Evolutionary conservation across 768 basidiomycete species (phyloP).

Genomic region (Hebeloma cylindrosporum): DNA sequence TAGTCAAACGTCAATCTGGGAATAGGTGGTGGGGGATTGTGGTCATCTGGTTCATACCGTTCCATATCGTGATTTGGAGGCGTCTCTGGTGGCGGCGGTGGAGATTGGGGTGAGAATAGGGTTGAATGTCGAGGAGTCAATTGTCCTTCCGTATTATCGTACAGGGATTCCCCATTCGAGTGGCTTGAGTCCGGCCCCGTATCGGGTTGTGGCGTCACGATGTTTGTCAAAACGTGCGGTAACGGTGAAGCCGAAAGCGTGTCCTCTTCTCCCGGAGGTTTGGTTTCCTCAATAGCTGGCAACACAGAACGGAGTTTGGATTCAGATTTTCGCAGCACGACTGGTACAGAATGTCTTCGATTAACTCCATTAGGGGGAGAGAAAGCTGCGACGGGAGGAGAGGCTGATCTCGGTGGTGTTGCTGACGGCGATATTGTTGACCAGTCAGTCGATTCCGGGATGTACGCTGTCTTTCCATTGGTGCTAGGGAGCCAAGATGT

Average conservation of each 20-base stretch:
- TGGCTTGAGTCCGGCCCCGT: slow-evolving; percentile 39
- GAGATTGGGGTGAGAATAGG: slow-evolving; percentile 25
- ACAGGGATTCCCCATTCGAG: slow-evolving; percentile 40
- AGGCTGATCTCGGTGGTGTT: slow-evolving; percentile 50
- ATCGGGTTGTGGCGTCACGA: slow-evolving; percentile 25
- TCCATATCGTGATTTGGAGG: slow-evolving; percentile 20
- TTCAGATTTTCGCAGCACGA: slow-evolving; percentile 51
- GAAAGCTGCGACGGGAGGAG: slow-evolving; percentile 43
- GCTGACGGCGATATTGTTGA: slow-evolving; percentile 43
- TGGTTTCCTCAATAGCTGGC: slow-evolving; percentile 67
- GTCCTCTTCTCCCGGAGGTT: slow-evolving; percentile 29
- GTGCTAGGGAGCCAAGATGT: slow-evolving; percentile 50
- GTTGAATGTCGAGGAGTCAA: slow-evolving; percentile 32
- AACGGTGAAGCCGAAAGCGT: slow-evolving; percentile 22
- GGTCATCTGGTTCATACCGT: slow-evolving; percentile 26
- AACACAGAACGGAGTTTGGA: slow-evolving; percentile 74
- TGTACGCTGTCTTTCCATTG: slow-evolving; percentile 43
- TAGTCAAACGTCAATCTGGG: slow-evolving; percentile 14
- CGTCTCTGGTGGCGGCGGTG: slow-evolving; percentile 28
- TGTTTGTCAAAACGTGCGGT: slow-evolving; percentile 23
- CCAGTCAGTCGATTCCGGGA: slow-evolving; percentile 59
- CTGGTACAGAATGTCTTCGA: slow-evolving; percentile 56
- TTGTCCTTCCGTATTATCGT: slow-evolving; percentile 22
- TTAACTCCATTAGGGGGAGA: slow-evolving; percentile 38
- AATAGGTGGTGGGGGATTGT: slow-evolving; percentile 18